These are phyloP conservation scores for Isochrysis galbana DNA, from an alignment of 78 protist species.

Conservation along the genomic window DNA sequence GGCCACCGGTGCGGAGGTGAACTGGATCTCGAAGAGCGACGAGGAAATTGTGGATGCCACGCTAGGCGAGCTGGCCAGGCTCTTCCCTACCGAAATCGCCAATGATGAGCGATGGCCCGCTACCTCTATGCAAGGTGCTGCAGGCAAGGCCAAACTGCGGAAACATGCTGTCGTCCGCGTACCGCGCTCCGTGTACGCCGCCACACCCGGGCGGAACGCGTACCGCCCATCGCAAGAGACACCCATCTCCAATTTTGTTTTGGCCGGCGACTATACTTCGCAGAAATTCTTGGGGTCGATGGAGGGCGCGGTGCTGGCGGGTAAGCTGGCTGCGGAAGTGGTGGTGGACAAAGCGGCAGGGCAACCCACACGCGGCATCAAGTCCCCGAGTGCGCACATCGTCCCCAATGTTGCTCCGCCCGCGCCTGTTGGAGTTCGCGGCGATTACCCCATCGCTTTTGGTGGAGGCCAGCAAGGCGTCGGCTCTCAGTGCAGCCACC, in stretches of 20 bases:
- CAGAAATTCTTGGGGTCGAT: slow-evolving; percentile 56
- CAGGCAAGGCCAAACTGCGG: background rate
- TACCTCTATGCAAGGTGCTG: background rate
- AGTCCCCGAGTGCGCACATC: background rate
- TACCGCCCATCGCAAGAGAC: slow-evolving; percentile 47
- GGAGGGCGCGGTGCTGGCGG: slow-evolving; percentile 58
- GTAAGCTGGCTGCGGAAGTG: slow-evolving; percentile 43
- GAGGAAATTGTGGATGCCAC: slow-evolving; percentile 42
- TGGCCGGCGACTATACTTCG: slow-evolving; percentile 51
- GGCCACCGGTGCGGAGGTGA: slow-evolving; percentile 3
- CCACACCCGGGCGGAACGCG: slow-evolving; percentile 29
- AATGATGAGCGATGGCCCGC: background rate
- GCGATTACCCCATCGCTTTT: background rate
- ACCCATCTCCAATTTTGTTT: slow-evolving; percentile 43
- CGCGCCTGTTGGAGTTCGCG: background rate
- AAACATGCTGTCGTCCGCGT: slow-evolving; percentile 2
- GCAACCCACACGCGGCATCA: background rate
- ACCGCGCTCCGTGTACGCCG: slow-evolving; percentile 48
- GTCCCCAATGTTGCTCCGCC: background rate
- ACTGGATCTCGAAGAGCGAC: slow-evolving; percentile 34
- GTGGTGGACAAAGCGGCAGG: background rate
- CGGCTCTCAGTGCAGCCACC: too few species aligned
- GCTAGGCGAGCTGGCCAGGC: slow-evolving; percentile 39
- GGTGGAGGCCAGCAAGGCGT: slow-evolving; percentile 16
- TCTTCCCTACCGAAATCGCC: slow-evolving; percentile 43